phyloP scores from a whole-genome alignment of 2,329 filamentous ascomycete species.

The Trichoderma hamatum region DNA sequence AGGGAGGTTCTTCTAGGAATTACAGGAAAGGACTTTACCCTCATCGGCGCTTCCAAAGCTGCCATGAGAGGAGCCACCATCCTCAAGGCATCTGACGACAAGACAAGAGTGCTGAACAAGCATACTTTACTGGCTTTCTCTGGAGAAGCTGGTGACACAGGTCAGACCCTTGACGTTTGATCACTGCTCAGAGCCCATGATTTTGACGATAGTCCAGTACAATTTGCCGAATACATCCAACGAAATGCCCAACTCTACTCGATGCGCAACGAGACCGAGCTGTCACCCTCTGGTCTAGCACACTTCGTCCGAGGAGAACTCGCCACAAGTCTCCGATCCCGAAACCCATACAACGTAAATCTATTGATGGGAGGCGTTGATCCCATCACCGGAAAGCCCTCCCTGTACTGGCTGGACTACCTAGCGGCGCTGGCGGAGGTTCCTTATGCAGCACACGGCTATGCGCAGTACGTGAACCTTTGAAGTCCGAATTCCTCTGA shows the following conservation, averaged over 20 bases:
- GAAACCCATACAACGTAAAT: slow-evolving; percentile 96
- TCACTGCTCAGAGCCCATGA: background rate
- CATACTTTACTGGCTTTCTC: slow-evolving; percentile 94
- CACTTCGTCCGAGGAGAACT: slow-evolving; percentile 94
- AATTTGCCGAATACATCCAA: slow-evolving; percentile 99
- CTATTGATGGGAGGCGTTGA: slow-evolving; percentile 92
- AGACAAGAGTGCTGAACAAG: slow-evolving; percentile 90
- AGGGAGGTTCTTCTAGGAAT: slow-evolving; percentile 99
- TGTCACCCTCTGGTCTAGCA: slow-evolving; percentile 85
- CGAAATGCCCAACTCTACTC: slow-evolving; percentile 97
- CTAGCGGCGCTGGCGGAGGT: slow-evolving; percentile 84
- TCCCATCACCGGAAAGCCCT: slow-evolving; percentile 85
- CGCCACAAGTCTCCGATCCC: slow-evolving; percentile 84
- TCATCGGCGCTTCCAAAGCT: slow-evolving; percentile 96
- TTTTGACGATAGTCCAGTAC: slow-evolving; percentile 62
- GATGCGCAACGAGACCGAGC: slow-evolving; percentile 94
- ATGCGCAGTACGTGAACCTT: slow-evolving; percentile 75
- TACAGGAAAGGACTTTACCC: slow-evolving; percentile 98
- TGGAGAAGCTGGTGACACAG: slow-evolving; percentile 93
- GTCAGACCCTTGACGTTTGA: slow-evolving; percentile 51
- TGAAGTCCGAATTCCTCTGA: background rate
- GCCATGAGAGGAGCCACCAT: slow-evolving; percentile 97
- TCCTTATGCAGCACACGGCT: slow-evolving; percentile 96
- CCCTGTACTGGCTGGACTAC: slow-evolving; percentile 97
- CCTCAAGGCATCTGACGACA: slow-evolving; percentile 94